phyloP scores from a whole-genome alignment of 345 rosid genomes.

The Brassica juncea region DNA sequence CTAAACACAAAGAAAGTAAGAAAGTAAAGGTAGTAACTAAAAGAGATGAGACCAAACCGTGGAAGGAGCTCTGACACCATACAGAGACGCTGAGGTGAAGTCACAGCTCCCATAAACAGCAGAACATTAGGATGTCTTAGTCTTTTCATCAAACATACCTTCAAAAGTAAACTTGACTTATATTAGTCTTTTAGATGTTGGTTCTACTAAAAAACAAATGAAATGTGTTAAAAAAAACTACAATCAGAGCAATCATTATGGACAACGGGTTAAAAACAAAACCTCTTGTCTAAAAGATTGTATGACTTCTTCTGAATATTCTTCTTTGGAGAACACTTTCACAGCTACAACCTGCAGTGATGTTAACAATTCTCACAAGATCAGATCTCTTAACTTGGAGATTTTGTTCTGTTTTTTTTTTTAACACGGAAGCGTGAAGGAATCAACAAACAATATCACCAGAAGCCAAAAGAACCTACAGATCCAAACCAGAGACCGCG shows the following conservation, averaged over 20 bases:
- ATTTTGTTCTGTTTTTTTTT: not conserved
- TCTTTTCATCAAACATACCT: conserved; percentile 94
- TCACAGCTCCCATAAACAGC: conserved; percentile 97
- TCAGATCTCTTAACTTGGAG: conserved; percentile 8
- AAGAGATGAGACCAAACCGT: conserved; percentile 56
- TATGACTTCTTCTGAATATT: conserved; percentile 81
- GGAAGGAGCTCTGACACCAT: conserved; percentile 98
- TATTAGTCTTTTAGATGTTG: not conserved
- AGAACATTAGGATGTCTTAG: conserved; percentile 92
- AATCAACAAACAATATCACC: conserved; percentile 29
- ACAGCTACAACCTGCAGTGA: conserved; percentile 89
- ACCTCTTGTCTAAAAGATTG: conserved; percentile 92
- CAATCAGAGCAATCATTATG: not conserved
- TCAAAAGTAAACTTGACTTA: conserved; percentile 23
- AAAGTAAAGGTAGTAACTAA: not conserved
- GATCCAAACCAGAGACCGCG: conserved; percentile 99
- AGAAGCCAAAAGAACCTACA: conserved; percentile 67
- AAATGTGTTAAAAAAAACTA: conserved; percentile 1
- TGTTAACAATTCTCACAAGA: conserved; percentile 28
- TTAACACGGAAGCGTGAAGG: conserved; percentile 12
- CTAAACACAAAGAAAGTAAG: not conserved
- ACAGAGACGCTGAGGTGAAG: conserved; percentile 87
- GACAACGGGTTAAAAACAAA: not conserved
- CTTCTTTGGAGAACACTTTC: conserved; percentile 91
- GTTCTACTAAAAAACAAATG: conserved; percentile 7